Percentiles rank a stretch among this genome's conserved stretches.
phyloP scores from a whole-genome alignment of 1,139 yeast genomes.

The Debaryomycetaceae sp. region DNA sequence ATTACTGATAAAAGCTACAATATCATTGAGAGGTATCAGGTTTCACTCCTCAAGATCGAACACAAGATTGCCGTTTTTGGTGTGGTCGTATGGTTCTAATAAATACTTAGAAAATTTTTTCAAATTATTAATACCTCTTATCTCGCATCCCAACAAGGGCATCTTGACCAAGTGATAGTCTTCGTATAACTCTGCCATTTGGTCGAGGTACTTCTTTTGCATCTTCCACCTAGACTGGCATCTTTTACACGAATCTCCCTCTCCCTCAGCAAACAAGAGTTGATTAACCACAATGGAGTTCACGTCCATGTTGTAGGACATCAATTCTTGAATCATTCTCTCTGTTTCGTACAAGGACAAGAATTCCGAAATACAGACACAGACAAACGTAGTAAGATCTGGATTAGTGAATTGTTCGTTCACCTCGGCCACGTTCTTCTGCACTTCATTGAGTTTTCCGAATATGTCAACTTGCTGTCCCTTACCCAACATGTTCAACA shows the following conservation, averaged over 20 bases:
- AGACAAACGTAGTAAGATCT: constrained; percentile 90
- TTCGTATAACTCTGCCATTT: constrained; percentile 89
- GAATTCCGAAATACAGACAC: constrained; percentile 97
- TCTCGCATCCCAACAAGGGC: constrained; percentile 92
- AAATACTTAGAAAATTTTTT: constrained; percentile 71
- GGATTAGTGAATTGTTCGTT: constrained; percentile 95
- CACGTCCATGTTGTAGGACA: constrained; percentile 93
- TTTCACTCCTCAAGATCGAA: constrained; percentile 57
- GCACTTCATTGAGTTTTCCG: constrained; percentile 77
- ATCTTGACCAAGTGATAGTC: constrained; percentile 94
- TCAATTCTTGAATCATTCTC: constrained; percentile 93
- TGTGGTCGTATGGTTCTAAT: constrained; percentile 68
- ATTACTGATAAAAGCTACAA: neutral
- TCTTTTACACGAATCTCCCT: constrained; percentile 70
- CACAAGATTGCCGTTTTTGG: constrained; percentile 53
- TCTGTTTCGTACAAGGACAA: constrained; percentile 94
- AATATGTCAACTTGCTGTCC: constrained; percentile 76
- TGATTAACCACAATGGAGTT: constrained; percentile 95
- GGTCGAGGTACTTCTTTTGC: constrained; percentile 93
- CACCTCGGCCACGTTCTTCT: constrained; percentile 79
- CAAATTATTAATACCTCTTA: constrained; percentile 84
- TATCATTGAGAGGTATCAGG: too few species aligned
- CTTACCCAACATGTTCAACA: constrained; percentile 75
- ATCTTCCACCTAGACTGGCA: constrained; percentile 92
- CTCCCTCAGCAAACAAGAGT: constrained; percentile 77